These are phyloP conservation scores for Hyphopichia fennica DNA, from an alignment of 1,139 yeast species.

Conservation along the genomic window DNA sequence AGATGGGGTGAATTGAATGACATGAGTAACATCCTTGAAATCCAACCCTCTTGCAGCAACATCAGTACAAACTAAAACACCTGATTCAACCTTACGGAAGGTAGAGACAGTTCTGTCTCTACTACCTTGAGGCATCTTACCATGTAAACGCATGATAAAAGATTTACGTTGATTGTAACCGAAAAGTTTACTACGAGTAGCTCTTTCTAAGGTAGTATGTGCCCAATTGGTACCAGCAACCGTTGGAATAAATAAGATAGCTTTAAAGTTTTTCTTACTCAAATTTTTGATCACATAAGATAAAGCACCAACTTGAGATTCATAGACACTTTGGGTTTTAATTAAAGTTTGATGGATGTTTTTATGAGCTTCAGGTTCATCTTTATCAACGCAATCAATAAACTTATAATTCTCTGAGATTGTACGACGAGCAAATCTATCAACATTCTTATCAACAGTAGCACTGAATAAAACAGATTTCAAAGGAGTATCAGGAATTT, in stretches of 20 bases:
- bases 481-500: slow-evolving; percentile 28
- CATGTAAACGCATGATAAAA: slow-evolving; percentile 53
- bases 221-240: slow-evolving; percentile 61
- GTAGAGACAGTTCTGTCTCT: slow-evolving; percentile 59
- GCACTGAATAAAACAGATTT: slow-evolving; percentile 85
- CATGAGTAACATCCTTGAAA: slow-evolving; percentile 81
- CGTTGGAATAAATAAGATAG: slow-evolving; percentile 82
- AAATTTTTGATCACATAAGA: slow-evolving; percentile 42
- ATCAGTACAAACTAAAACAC: slow-evolving; percentile 79
- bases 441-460: slow-evolving; percentile 71
- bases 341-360: slow-evolving; percentile 69
- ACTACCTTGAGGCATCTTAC: slow-evolving; percentile 64
- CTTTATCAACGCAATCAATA: slow-evolving; percentile 73
- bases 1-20: slow-evolving; percentile 78
- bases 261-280: slow-evolving; percentile 51
- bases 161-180: slow-evolving; percentile 9
- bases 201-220: slow-evolving; percentile 14
- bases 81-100: slow-evolving; percentile 52
- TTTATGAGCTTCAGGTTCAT: slow-evolving; percentile 80
- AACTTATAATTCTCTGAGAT: slow-evolving; percentile 64
- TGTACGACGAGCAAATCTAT: slow-evolving; percentile 61
- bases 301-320: slow-evolving; percentile 54
- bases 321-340: slow-evolving; percentile 46
- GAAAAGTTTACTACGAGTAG: slow-evolving; percentile 12
- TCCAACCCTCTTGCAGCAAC: slow-evolving; percentile 98